Evolutionary conservation across 2,329 filamentous ascomycete species (phyloP), one percentile per base, ranked within the genome.

Genomic region (Colletotrichum liaoningense): DNA sequence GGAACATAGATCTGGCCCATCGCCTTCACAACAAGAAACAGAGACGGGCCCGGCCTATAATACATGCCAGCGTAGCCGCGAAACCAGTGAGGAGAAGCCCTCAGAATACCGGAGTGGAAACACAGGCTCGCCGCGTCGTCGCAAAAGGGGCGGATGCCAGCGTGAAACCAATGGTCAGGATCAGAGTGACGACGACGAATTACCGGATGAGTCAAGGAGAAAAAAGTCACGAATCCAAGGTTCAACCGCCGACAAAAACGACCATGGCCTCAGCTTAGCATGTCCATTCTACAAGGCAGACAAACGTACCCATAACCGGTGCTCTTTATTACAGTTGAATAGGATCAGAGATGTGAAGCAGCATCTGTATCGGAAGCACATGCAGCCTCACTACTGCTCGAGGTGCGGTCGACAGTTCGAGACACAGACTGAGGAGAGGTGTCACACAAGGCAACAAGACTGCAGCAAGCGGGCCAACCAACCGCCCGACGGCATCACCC

Each of bases 291-390:
- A 67, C n/a, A 71, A 49, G 8, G 8, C 1, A 3, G 24, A 67
- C 8, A 28, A 14, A 7, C 14, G 8, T 9, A 62, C n/a, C 3
- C 38, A 72, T 8, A 42, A 63, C 8, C 35, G 42, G 16, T 72
- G 69, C 9, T 24, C 46, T 8, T 60, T 19, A 14, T 6, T 42
- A 1, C 16, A 38, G 6, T 14, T 56, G 7, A 67, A 30, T 3
- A 52, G 63, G 2, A 38, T 38, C 26, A 56, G 57, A 24, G 56
- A 72, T 7, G 63, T 67, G 1, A 72, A 72, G 16, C 69, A 72
- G 33, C 69, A 72, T 56, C 4, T 67, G 1, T 9, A 1, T 1
- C 5, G 69, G 4, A 62, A 16, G 3, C 33, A 67, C 0, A 56
- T 30, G 24, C 63, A 60, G 22, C 16, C 42, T 3, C 49, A 24